Base-by-base conservation (phyloP, 164 flowering plant species). In the Chloranthus sessilifolius region DNA sequence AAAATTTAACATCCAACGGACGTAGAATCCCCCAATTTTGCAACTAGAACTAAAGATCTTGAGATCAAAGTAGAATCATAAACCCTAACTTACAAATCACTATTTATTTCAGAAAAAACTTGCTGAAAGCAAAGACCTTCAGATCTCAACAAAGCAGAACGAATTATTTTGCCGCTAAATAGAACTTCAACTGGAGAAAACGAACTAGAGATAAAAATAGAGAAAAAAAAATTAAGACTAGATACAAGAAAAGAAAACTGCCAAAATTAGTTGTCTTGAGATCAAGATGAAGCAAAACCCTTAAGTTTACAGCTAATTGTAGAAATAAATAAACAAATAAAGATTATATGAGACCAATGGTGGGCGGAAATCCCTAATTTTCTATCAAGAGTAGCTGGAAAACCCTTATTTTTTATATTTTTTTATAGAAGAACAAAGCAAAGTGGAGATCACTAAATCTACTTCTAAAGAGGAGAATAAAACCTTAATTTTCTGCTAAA, bases 331-430 rank as follows among this genome's bases (percentile, higher is more conserved):
- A n/a, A n/a, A n/a, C n/a, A n/a, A n/a, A n/a, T n/a, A n/a, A n/a
- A n/a, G n/a, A n/a, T 5, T 28, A 25, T 14, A 14, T 52, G 25
- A 20, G 16, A 24, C 10, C 2, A 23, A 1, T 25, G 27, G 36
- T 12, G 19, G 49, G 15, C 43, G 45, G 48, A 20, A 46, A 19
- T 14, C 34, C 43, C 24, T 3, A 47, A 57, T 37, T 56, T 47
- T 47, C 29, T 23, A 26, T 50, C 17, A 56, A 61, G 65, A 50
- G 52, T 27, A 52, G 62, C 56, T 47, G 48, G 46, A 58, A 52
- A 50, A n/a, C n/a, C n/a, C n/a, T n/a, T n/a, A n/a, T n/a, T n/a
- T n/a, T n/a, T n/a, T n/a, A n/a, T n/a, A n/a, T n/a, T n/a, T n/a
- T n/a, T n/a, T n/a, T n/a, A n/a, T n/a, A n/a, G n/a, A n/a, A n/a